A percentile compares a stretch with the other conserved stretches of the same genome.
Conservation (phyloP, 192 early-diverging fungal species). For the Umbelopsis ramanniana region DNA sequence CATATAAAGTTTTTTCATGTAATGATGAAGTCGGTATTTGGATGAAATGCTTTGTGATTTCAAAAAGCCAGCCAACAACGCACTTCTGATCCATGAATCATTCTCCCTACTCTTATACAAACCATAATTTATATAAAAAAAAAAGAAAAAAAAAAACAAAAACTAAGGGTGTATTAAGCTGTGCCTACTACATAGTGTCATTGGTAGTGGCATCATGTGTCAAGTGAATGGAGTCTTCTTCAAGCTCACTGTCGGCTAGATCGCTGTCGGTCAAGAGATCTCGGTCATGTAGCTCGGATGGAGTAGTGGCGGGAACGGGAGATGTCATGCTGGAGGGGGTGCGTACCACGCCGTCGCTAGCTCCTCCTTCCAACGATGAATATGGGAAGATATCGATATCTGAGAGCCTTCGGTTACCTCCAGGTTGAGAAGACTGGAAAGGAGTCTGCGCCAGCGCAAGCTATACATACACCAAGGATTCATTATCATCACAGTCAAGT, state of each 20-base stretch:
- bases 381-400: conserved; percentile 42
- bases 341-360: conserved; percentile 2
- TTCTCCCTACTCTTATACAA: not conserved
- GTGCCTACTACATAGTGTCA: not conserved
- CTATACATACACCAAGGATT: not conserved
- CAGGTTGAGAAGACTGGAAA: conserved; percentile 4
- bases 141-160: not conserved
- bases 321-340: conserved; percentile 15
- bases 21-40: conserved; percentile 26
- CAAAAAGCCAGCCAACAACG: conserved; percentile 25
- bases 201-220: not conserved
- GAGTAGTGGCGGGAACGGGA: not conserved
- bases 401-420: conserved; percentile 29
- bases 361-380: conserved; percentile 18
- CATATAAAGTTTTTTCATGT: conserved; percentile 23
- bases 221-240: not conserved
- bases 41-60: conserved; percentile 24
- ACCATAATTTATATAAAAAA: not conserved
- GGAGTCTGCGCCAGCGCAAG: conserved; percentile 30
- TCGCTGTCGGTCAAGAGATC: conserved; percentile 9
- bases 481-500: too few relatives aligned
- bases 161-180: not conserved
- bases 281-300: conserved; percentile 12
- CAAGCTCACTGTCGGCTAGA: conserved; percentile 5
- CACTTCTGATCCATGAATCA: conserved; percentile 23